Evolutionary conservation across 805 yeast genomes (phyloP).

Genomic region (Metschnikowia reukaufii): DNA sequence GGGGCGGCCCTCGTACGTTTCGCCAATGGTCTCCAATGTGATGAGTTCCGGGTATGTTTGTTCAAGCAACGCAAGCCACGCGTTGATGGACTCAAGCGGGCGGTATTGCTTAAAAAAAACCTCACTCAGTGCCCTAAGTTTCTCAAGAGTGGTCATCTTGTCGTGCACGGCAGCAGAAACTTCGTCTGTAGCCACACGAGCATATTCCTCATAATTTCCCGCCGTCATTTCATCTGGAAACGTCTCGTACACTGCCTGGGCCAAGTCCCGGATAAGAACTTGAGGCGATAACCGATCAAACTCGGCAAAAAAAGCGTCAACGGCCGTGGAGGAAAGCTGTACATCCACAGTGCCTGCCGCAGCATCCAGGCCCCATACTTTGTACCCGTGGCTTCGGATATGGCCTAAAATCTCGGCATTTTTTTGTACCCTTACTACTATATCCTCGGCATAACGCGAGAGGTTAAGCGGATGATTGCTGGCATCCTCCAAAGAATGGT

Average conservation of each 20-base stretch:
- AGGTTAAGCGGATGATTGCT: constrained; percentile 42
- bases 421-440: constrained; percentile 46
- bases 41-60: constrained; percentile 65
- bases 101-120: constrained; percentile 71
- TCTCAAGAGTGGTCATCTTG: constrained; percentile 10
- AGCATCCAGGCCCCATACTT: constrained; percentile 51
- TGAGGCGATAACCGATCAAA: constrained; percentile 27
- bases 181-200: constrained; percentile 22
- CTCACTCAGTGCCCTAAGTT: constrained; percentile 34
- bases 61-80: constrained; percentile 66
- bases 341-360: constrained; percentile 50
- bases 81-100: constrained; percentile 63
- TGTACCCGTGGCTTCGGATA: constrained; percentile 19
- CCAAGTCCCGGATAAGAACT: constrained; percentile 55
- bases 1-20: constrained; percentile 71
- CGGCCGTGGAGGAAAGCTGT: constrained; percentile 22
- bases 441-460: constrained; percentile 39
- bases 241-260: constrained; percentile 56
- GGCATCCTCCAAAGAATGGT: constrained; percentile 29
- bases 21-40: constrained; percentile 67
- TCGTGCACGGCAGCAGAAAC: constrained; percentile 2
- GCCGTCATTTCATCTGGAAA: constrained; percentile 36
- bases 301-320: constrained; percentile 16
- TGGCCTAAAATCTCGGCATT: constrained; percentile 18
- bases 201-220: constrained; percentile 45